Evolutionary conservation across 2,329 filamentous ascomycete species (phyloP).

Genomic region (Coniochaeta prunicola): DNA sequence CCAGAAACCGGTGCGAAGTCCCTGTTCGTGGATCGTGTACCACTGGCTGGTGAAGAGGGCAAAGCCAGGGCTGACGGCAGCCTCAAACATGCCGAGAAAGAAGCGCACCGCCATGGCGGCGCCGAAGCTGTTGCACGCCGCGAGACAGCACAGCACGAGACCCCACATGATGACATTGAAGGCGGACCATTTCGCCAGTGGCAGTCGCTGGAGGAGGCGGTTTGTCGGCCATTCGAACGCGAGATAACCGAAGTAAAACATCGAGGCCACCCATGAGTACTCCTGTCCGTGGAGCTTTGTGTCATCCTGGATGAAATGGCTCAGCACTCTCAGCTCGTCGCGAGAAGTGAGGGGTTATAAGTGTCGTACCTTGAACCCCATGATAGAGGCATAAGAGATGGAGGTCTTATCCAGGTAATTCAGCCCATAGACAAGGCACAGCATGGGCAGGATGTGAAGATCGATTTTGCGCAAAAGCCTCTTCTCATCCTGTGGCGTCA

Average conservation of each 20-base stretch:
- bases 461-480: constrained; percentile 37
- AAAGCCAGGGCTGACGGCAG: constrained; percentile 62
- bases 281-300: constrained; percentile 32
- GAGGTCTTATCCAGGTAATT: constrained; percentile 44
- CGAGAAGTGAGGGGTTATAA: neutral
- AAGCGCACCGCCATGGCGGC: constrained; percentile 59
- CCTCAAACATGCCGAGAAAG: constrained; percentile 61
- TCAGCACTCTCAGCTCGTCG: neutral
- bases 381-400: constrained; percentile 41
- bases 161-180: constrained; percentile 61
- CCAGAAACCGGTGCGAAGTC: constrained; percentile 56
- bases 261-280: constrained; percentile 43
- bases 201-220: constrained; percentile 54
- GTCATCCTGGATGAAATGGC: constrained; percentile 22
- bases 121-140: constrained; percentile 51
- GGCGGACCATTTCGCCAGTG: constrained; percentile 59
- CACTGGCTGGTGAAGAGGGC: constrained; percentile 59
- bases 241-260: constrained; percentile 38
- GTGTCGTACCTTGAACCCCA: constrained; percentile 36
- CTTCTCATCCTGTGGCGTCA: constrained; percentile 31
- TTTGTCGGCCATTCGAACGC: constrained; percentile 62
- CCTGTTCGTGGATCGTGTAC: constrained; percentile 66
- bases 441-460: constrained; percentile 37
- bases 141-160: constrained; percentile 48
- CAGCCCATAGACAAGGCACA: constrained; percentile 51